These are phyloP conservation scores for Oenanthe javanica DNA, from an alignment of 140 eudicot species.

Conservation along the genomic window DNA sequence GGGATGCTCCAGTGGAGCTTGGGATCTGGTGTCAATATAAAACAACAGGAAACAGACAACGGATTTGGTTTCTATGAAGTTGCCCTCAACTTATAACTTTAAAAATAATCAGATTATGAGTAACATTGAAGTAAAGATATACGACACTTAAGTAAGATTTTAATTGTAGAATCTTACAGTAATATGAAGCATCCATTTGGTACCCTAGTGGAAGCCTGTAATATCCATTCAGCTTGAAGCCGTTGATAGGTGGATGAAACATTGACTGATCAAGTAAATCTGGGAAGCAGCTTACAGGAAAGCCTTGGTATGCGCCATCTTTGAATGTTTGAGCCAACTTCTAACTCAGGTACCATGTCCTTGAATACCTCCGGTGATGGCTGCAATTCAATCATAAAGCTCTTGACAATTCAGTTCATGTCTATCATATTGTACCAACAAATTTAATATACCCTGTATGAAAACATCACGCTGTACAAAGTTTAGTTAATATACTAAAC, in stretches of 20 bases:
- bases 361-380: conserved; percentile 70
- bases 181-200: conserved; percentile 98
- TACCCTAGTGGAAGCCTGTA: conserved; percentile 92
- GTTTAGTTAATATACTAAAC: background rate
- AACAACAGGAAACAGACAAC: background rate
- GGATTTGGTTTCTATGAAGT: background rate
- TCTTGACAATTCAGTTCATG: background rate
- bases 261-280: conserved; percentile 73
- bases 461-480: background rate
- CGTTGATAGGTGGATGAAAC: conserved; percentile 69
- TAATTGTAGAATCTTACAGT: conserved; percentile 46
- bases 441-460: background rate
- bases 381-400: conserved; percentile 28
- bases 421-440: background rate
- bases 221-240: conserved; percentile 51
- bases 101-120: background rate
- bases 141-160: background rate
- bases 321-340: conserved; percentile 37
- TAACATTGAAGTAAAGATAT: background rate
- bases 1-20: conserved; percentile 87
- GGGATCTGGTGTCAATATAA: conserved; percentile 43
- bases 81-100: background rate
- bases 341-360: conserved; percentile 62
- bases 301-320: conserved; percentile 99
- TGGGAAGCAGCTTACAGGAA: conserved; percentile 66